Evolutionary conservation across 345 rosid genomes (phyloP), one percentile per base, ranked within the genome.

Genomic region (Citrus australasica): DNA sequence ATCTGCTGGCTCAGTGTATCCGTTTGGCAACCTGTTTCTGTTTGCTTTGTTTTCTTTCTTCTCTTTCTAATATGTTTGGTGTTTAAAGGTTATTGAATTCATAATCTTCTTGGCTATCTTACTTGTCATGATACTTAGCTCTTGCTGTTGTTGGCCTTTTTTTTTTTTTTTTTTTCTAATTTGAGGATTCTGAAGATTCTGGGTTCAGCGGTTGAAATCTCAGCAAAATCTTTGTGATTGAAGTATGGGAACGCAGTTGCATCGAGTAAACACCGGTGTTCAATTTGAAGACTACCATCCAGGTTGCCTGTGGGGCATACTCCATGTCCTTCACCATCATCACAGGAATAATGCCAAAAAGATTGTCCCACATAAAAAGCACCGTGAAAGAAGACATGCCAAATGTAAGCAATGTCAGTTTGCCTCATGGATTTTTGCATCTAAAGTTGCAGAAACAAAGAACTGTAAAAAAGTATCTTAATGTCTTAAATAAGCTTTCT

Each of bases 251-350:
- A 89, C 80, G 84, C 85, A 79, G 7, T 72, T 88, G 76, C 67
- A 82, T 59, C 56, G 46, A 46, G 84, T 79, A 25, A 64, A 75
- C 25, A 81, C 90, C 38, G 86, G 76, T 76, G 53, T 78, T 73
- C 79, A 58, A 71, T 69, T 86, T 51, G 84, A 82, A 78, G 78
- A 77, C 51, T 70, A 83, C 66, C 90, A 85, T 79, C 86, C 88
- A 28, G 83, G 98, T 10, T 88, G 97, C 83, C 78, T 88, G 83
- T 79, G 87, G 84, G 89, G 85, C 59, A 83, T 92, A 69, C 79
- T 92, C 79, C 92, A 89, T 79, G 78, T 88, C 67, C 90, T 93
- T 76, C 87, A 89, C 69, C 80, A 90, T 76, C 88, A 89, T 67
- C 87, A 83, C 24, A 79, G 94, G 92, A 82, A 70, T 53, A 62